Evolutionary conservation across 2,329 filamentous ascomycete genomes (phyloP).

Genomic region (Volutella citrinella): DNA sequence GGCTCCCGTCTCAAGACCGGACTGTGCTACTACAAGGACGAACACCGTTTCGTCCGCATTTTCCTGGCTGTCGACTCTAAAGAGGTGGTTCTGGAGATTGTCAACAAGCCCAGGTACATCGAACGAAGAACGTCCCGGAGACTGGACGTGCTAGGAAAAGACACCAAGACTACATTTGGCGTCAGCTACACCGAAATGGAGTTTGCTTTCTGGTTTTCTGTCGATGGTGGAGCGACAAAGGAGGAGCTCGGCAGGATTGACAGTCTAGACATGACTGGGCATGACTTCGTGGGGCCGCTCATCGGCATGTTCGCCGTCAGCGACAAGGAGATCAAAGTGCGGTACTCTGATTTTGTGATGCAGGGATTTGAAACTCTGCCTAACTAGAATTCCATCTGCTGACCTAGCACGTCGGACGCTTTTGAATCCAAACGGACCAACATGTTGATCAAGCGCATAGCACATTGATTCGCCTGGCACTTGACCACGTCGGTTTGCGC

Average conservation of each 20-base stretch:
- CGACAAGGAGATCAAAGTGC: too few species aligned
- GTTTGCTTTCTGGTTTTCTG: background rate
- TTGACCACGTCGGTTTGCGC: too few species aligned
- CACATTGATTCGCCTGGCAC: too few species aligned
- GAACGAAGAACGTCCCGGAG: background rate
- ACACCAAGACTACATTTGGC: background rate
- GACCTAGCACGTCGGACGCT: too few species aligned
- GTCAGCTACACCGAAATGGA: background rate
- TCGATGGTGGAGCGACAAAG: background rate
- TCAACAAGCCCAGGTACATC: constrained; percentile 1
- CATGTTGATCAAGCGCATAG: too few species aligned
- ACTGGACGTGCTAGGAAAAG: background rate
- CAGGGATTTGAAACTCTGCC: too few species aligned
- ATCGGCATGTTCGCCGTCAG: background rate
- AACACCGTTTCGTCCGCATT: background rate
- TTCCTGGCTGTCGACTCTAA: background rate
- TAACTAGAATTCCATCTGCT: too few species aligned
- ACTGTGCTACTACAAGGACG: constrained; percentile 3
- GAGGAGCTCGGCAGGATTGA: background rate
- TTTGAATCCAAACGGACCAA: too few species aligned
- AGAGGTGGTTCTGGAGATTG: background rate
- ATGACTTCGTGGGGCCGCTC: constrained; percentile 1
- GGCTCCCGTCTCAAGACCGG: background rate
- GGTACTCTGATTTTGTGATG: too few species aligned
- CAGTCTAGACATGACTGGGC: background rate